Percentiles rank a stretch among this genome's conserved stretches.
phyloP scores from a whole-genome alignment of 163 green algal species.

The Chloromonas sp. region DNA sequence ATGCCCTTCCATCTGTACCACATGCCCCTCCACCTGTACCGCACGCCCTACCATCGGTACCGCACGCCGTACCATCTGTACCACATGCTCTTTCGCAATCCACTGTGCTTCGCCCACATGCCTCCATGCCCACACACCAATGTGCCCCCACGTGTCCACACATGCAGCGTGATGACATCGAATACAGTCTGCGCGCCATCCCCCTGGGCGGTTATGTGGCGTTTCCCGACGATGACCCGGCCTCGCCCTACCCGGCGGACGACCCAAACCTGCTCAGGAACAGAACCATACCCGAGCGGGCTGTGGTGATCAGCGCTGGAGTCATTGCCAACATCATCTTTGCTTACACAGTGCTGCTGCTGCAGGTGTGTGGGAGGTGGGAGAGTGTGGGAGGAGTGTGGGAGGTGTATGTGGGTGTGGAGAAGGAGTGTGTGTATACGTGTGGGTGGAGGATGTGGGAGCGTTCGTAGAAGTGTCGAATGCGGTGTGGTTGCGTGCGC shows the following conservation, averaged over 20 bases:
- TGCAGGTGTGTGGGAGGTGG: conserved; percentile 56
- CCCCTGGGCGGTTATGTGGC: conserved; percentile 93
- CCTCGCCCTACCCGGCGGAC: conserved; percentile 24
- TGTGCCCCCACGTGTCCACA: no score
- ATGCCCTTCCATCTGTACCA: no score
- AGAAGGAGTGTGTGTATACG: background rate
- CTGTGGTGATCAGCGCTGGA: conserved; percentile 56
- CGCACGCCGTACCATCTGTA: no score
- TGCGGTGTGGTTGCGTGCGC: background rate
- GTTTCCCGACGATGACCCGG: conserved; percentile 90
- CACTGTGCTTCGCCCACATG: no score
- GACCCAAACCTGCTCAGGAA: conserved; percentile 89
- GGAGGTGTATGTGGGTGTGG: background rate
- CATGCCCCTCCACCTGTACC: background rate
- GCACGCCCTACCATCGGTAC: no score
- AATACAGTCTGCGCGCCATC: conserved; percentile 91
- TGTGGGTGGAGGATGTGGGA: background rate
- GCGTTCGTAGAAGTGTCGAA: background rate
- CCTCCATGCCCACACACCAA: no score
- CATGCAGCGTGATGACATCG: conserved; percentile 62
- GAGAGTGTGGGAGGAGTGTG: background rate
- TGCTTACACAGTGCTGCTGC: conserved; percentile 75
- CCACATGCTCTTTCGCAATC: no score
- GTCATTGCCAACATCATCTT: conserved; percentile 93
- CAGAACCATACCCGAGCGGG: conserved; percentile 50